Conservation (phyloP, 1,139 yeast species). For the Yarrowia galli region DNA sequence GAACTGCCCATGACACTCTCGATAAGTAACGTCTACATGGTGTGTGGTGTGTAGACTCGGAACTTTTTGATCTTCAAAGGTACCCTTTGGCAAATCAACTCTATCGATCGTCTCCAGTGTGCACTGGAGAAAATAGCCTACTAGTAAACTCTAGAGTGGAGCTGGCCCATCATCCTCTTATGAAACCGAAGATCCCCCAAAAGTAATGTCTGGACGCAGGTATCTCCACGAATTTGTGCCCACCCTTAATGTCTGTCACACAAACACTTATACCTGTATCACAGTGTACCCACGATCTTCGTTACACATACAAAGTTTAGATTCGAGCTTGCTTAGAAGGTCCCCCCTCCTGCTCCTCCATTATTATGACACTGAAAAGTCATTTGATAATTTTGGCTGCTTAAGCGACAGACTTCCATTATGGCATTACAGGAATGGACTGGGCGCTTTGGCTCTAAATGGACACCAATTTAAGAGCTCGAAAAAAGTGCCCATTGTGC, state of each 20-base stretch:
- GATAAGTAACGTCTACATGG: too few relatives aligned
- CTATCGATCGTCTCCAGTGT: neutral
- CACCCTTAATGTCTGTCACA: neutral
- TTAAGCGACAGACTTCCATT: slow-evolving; percentile 9
- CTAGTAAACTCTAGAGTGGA: slow-evolving; percentile 1
- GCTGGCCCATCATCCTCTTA: neutral
- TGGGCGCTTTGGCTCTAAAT: neutral
- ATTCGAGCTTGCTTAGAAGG: slow-evolving; percentile 12
- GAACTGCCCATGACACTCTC: too few relatives aligned
- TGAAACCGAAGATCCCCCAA: slow-evolving; percentile 5
- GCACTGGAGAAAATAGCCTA: neutral
- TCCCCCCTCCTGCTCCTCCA: neutral
- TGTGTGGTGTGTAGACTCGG: too few relatives aligned
- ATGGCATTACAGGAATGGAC: neutral
- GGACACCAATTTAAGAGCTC: too few relatives aligned
- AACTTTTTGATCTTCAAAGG: neutral
- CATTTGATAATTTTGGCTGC: slow-evolving; percentile 5
- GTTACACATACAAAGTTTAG: neutral
- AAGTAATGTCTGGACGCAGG: slow-evolving; percentile 18
- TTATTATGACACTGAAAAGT: neutral
- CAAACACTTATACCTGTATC: too few relatives aligned
- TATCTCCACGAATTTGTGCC: slow-evolving; percentile 29
- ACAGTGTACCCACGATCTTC: slow-evolving; percentile 10
- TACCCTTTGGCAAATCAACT: slow-evolving; percentile 18
- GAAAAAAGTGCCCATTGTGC: neutral